Conservation (phyloP, 306 rosid genomes). For the Nissolia schottii region DNA sequence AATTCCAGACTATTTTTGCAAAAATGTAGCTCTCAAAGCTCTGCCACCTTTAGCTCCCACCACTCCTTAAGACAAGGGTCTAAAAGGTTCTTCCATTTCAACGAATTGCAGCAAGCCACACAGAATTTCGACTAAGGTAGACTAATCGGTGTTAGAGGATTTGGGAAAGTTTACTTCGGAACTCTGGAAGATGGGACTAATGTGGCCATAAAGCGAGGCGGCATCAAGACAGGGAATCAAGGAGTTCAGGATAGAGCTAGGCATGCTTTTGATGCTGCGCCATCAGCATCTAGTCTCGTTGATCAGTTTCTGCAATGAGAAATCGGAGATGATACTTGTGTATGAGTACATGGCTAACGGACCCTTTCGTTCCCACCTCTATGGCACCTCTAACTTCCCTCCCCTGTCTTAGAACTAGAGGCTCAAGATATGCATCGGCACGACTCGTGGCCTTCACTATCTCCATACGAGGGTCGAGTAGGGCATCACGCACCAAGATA, state of each 20-base stretch:
- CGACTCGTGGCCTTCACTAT: conserved; percentile 83
- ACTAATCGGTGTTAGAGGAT: conserved; percentile 84
- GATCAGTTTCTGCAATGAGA: conserved; percentile 75
- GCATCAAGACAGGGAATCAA: conserved; percentile 74
- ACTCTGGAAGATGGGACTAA: conserved; percentile 60
- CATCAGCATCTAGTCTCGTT: conserved; percentile 87
- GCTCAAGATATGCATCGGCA: conserved; percentile 79
- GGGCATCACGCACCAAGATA: conserved; percentile 77
- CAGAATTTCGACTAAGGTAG: conserved; percentile 56
- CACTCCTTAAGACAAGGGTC: conserved; percentile 33
- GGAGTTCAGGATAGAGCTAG: conserved; percentile 74
- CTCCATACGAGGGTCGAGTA: conserved; percentile 88
- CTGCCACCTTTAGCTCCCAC: conserved; percentile 34
- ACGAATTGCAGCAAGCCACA: conserved; percentile 55
- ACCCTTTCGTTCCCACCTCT: conserved; percentile 68
- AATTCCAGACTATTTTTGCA: conserved; percentile 5
- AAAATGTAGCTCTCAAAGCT: conserved; percentile 35
- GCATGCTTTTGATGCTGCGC: conserved; percentile 76
- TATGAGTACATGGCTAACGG: conserved; percentile 89
- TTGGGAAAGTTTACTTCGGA: conserved; percentile 80
- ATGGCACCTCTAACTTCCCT: conserved; percentile 48
- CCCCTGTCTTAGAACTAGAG: conserved; percentile 73
- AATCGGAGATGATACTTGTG: conserved; percentile 79
- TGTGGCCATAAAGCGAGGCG: conserved; percentile 72
- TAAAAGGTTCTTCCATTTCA: conserved; percentile 48